Conservation (phyloP, 2,329 filamentous ascomycete species). For the Aspergillus candidus region DNA sequence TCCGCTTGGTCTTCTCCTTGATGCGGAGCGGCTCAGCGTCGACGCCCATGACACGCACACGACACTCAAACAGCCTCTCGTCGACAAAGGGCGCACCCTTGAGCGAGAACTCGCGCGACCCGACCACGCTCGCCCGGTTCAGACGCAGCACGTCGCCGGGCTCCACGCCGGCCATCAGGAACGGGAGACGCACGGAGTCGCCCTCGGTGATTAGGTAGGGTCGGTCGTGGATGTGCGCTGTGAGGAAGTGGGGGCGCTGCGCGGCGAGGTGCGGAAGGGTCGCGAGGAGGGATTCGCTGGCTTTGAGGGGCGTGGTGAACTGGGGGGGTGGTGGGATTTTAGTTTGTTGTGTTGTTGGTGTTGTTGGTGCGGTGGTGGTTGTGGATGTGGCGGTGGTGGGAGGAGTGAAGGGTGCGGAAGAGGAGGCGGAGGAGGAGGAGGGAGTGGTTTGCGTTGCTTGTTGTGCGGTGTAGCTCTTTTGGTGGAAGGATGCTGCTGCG, state of each 20-base stretch:
- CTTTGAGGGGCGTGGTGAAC: slow-evolving; percentile 29
- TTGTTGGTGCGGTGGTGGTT: no score
- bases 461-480: no score
- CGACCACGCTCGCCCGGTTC: slow-evolving; percentile 75
- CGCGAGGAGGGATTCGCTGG: slow-evolving; percentile 37
- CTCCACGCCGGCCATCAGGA: slow-evolving; percentile 67
- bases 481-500: no score
- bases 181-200: slow-evolving; percentile 70
- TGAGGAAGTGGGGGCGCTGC: slow-evolving; percentile 44
- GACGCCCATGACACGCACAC: slow-evolving; percentile 75
- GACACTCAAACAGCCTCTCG: slow-evolving; percentile 74
- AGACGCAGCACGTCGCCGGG: slow-evolving; percentile 83
- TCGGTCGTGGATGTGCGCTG: slow-evolving; percentile 43
- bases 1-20: slow-evolving; percentile 77
- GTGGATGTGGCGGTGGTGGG: no score
- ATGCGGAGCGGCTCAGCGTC: slow-evolving; percentile 73
- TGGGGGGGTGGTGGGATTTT: slow-evolving; percentile 11
- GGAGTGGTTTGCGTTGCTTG: no score
- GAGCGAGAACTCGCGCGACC: slow-evolving; percentile 84
- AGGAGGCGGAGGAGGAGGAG: no score
- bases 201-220: slow-evolving; percentile 53
- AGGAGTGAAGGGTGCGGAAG: no score
- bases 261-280: slow-evolving; percentile 40
- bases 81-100: slow-evolving; percentile 78
- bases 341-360: slow-evolving; percentile 6